Evolutionary conservation across 192 early-diverging fungal genomes (phyloP).

Genomic region (Phlyctochytrium bullatum): DNA sequence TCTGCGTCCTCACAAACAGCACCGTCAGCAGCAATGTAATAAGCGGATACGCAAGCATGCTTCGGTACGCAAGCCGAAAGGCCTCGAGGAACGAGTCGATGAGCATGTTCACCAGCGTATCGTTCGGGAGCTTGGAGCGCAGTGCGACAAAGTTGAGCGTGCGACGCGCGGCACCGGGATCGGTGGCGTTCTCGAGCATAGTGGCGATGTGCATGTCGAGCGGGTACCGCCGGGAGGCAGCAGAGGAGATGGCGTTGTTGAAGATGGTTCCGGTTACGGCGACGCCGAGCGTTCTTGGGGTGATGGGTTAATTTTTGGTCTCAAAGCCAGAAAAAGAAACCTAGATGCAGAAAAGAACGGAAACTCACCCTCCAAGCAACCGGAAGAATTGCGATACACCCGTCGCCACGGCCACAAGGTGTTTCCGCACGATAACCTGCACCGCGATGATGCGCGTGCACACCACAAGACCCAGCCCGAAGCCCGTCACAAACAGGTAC

Average conservation of each 20-base stretch:
- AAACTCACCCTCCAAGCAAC: slow-evolving; percentile 55
- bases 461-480: slow-evolving; percentile 70
- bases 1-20: slow-evolving; percentile 32
- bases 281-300: slow-evolving; percentile 25
- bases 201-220: background rate
- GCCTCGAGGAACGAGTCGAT: background rate
- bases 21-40: slow-evolving; percentile 33
- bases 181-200: background rate
- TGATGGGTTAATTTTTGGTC: no score
- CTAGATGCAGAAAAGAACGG: slow-evolving; percentile 53
- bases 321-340: slow-evolving; percentile 53
- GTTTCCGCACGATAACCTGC: slow-evolving; percentile 62
- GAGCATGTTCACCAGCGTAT: background rate
- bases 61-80: slow-evolving; percentile 15
- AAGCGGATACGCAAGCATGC: slow-evolving; percentile 30
- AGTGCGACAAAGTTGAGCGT: background rate
- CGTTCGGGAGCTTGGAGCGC: background rate
- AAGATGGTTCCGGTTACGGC: slow-evolving; percentile 22
- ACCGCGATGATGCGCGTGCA: slow-evolving; percentile 71
- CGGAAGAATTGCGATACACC: slow-evolving; percentile 63
- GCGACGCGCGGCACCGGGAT: background rate
- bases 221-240: background rate
- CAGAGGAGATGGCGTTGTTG: slow-evolving; percentile 11
- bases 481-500: slow-evolving; percentile 65
- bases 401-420: slow-evolving; percentile 70